These are phyloP conservation scores for Bathelium albidoporum DNA, from an alignment of 495 filamentous ascomycete species.

Conservation along the genomic window DNA sequence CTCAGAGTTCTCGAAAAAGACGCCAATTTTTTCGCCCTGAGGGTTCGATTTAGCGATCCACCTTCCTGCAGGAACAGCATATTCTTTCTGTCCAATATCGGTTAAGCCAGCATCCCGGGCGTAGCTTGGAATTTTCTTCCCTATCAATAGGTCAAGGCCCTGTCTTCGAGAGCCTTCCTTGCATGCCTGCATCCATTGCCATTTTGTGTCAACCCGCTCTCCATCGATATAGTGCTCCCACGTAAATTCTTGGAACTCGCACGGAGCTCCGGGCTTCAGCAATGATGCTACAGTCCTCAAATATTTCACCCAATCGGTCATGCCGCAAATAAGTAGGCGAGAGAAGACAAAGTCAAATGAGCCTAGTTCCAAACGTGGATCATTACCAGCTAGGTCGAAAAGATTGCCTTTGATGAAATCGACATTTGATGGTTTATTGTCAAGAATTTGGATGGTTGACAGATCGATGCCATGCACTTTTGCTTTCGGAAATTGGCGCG, in stretches of 20 bases:
- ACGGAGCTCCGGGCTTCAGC: neutral
- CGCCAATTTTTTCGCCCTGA: neutral
- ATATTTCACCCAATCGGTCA: slow-evolving; percentile 7
- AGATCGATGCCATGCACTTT: slow-evolving; percentile 5
- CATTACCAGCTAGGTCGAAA: neutral
- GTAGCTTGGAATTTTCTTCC: neutral
- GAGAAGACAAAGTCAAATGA: slow-evolving; percentile 5
- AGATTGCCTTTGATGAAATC: slow-evolving; percentile 4
- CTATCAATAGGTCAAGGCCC: neutral
- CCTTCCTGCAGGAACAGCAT: neutral
- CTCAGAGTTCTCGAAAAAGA: neutral
- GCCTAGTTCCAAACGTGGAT: slow-evolving; percentile 4
- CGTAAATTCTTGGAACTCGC: slow-evolving; percentile 2
- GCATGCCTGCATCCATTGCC: neutral
- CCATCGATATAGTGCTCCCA: neutral
- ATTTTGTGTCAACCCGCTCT: neutral
- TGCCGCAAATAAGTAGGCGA: slow-evolving; percentile 1
- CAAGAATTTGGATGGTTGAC: neutral
- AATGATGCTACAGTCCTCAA: neutral
- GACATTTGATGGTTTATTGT: slow-evolving; percentile 1
- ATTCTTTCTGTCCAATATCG: neutral
- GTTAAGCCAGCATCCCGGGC: neutral
- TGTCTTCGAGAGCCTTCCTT: neutral
- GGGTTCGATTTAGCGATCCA: neutral
- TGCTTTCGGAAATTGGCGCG: neutral